phyloP scores from a whole-genome alignment of 2,329 filamentous ascomycete genomes.

The Aciculosporium take region DNA sequence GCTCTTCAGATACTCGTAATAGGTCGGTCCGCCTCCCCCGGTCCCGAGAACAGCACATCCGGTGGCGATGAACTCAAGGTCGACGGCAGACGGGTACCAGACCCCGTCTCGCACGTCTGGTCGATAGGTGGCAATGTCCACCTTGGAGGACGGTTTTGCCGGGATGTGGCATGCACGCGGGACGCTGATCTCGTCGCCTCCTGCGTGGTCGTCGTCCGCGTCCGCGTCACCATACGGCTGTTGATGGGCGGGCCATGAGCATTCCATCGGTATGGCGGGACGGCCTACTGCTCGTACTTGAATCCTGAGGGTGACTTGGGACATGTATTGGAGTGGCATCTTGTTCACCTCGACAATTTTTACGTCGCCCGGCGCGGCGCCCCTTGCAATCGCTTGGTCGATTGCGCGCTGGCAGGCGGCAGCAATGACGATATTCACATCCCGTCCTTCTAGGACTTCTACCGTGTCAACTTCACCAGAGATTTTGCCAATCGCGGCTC shows the following conservation, averaged over 20 bases:
- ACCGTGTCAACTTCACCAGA: constrained; percentile 38
- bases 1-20: constrained; percentile 30
- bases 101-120: constrained; percentile 18
- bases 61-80: constrained; percentile 21
- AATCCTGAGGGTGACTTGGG: constrained; percentile 20
- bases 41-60: constrained; percentile 24
- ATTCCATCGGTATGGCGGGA: constrained; percentile 16
- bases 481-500: constrained; percentile 43
- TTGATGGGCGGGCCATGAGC: constrained; percentile 1
- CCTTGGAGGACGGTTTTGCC: constrained; percentile 16
- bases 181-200: constrained; percentile 15
- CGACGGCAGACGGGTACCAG: constrained; percentile 23
- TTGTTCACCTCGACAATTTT: constrained; percentile 32
- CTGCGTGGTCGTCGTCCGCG: constrained; percentile 12
- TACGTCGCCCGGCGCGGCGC: constrained; percentile 19
- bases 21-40: constrained; percentile 22
- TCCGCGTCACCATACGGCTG: constrained; percentile 1
- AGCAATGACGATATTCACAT: constrained; percentile 23
- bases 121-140: constrained; percentile 18
- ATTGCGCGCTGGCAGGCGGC: constrained; percentile 23
- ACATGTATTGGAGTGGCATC: constrained; percentile 23
- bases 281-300: constrained; percentile 21
- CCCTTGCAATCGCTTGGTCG: constrained; percentile 17
- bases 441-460: constrained; percentile 27
- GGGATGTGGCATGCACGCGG: constrained; percentile 16